Evolutionary conservation across 208 protist species (phyloP), one percentile per base, ranked within the genome.

Genomic region (Vickermania ingenoplastis): DNA sequence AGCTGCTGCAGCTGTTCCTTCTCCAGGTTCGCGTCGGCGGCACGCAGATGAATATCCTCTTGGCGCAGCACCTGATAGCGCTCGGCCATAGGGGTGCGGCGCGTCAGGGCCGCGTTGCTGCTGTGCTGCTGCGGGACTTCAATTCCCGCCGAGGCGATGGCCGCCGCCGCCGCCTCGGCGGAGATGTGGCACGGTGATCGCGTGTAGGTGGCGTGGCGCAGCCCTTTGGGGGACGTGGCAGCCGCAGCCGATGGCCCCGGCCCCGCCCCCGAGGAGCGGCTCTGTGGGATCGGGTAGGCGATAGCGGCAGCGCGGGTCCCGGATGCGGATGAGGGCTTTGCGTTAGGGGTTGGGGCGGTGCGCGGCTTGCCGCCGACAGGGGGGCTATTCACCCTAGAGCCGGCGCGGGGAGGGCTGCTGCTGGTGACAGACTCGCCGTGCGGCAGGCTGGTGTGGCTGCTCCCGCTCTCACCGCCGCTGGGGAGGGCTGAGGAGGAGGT

Each of bases 21-120:
- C n/a, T n/a, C 14, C 28, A 30, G 59, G 3, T 50, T 31, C 28
- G 50, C 14, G 51, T 54, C 17, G 3, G 27, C 28, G 21, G 48
- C 48, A 3, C 21, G 5, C 29, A 56, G 28, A 13, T 57, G 41
- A 31, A 45, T 64, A 3, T 64, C 59, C 41, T 30, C 28, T 5
- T 2, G 53, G 51, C 59, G 48, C 4, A 41, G 23, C 30, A 36
- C 61, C 26, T 59, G 53, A 53, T 59, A 66, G 53, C 61, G 53
- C n/a, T 52, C 24, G 45, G 54, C 51, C 29, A 69, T 57, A 7
- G 36, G 55, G 30, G 55, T 55, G 4, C 63, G 54, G 49, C 63
- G 58, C 26, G 63, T 69, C 23, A 69, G 57, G 27, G 64, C 57
- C 14, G 64, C 57, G 24, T 31, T 63, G 53, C 63, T 41, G 63